Base-by-base conservation (phyloP, 2,329 filamentous ascomycete genomes). In the Ramularia collo-cygni region DNA sequence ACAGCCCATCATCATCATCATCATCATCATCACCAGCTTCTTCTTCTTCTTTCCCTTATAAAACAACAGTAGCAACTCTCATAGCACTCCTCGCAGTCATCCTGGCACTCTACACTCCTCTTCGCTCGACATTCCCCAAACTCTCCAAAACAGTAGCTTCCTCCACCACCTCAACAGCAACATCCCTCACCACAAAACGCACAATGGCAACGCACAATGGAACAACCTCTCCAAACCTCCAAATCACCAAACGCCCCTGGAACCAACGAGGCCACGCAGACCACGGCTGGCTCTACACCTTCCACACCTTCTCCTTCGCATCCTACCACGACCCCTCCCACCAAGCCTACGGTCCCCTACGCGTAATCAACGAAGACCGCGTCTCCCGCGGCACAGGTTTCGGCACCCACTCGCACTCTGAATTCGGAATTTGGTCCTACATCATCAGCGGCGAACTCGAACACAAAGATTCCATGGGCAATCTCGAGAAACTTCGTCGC, bases 391-490 rank as follows among this genome's bases (percentile, higher is more conserved):
- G 77, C 44, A 78, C 74, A 8, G 87, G 87, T 4, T 94, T 94
- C 66, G 85, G 86, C 3, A 88, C 85, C 0, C 88, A 94, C 60
- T 79, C 79, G 17, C 88, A 94, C 64, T 76, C 82, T 48, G 84
- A 94, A 62, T 89, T 87, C 62, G 84, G 93, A 64, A 94, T 94
- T 66, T 93, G 90, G 72, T 81, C 75, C 58, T 92, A 94, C 66
- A 82, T 93, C 56, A 71, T 94, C n/a, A 77, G 72, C 33, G 87
- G 88, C 48, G 85, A 90, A 64, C 75, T 94, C 47, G 90, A 88
- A 34, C 88, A 94, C 68, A 81, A 86, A 34, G 87, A 94, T 65
- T 84, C 77, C 45, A 89, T 93, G 81, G 76, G 85, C 53, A 76
- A 72, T 38, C 57, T 71, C 7, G 69, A 77, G 62, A 85, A 81